Conservation (phyloP, 1,284 basidiomycete genomes). For the Rhodotorula sp. region DNA sequence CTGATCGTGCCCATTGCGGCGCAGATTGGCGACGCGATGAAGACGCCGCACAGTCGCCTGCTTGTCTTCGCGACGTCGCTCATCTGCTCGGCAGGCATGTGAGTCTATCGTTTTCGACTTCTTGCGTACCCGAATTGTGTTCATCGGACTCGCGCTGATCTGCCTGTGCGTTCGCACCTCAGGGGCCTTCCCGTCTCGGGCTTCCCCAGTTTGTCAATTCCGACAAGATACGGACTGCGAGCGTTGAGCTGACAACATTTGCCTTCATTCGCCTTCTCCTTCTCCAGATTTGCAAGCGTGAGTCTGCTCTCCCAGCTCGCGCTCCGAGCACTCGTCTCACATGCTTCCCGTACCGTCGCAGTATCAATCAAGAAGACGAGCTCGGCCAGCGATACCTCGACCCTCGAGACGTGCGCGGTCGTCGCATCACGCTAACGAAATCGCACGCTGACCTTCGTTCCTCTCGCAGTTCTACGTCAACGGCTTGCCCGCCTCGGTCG, state of each 20-base stretch:
- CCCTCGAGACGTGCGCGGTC: constrained; percentile 54
- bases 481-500: constrained; percentile 84
- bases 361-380: constrained; percentile 86
- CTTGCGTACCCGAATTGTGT: no score
- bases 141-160: no score
- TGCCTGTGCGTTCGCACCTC: no score
- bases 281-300: background rate
- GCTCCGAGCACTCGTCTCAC: background rate
- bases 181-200: no score
- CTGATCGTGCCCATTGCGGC: constrained; percentile 93
- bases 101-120: background rate
- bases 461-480: constrained; percentile 71
- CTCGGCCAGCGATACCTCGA: constrained; percentile 68
- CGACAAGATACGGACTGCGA: no score
- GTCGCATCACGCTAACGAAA: background rate
- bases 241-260: background rate
- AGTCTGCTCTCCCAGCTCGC: background rate
- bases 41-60: constrained; percentile 67
- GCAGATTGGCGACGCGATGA: constrained; percentile 77
- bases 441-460: background rate
- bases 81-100: constrained; percentile 92
- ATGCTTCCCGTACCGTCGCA: constrained; percentile 18
- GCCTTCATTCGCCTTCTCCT: background rate
- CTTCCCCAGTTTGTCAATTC: no score
- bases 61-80: constrained; percentile 86